Evolutionary conservation across 306 rosid species (phyloP).

Genomic region (Pyrus betulifolia): DNA sequence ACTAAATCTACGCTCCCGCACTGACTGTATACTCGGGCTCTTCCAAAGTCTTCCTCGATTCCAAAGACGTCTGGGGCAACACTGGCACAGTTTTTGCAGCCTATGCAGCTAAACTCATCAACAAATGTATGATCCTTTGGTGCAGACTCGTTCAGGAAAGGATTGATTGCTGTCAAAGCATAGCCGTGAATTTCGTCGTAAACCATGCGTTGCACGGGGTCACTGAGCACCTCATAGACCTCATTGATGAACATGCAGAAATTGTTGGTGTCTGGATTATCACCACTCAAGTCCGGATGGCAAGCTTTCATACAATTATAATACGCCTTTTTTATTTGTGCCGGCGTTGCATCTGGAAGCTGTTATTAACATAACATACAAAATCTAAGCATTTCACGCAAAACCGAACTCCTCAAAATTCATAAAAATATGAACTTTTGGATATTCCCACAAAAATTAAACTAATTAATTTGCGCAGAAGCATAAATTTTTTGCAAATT

Average conservation of each 20-base stretch:
- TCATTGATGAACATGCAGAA: constrained; percentile 91
- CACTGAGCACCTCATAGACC: constrained; percentile 85
- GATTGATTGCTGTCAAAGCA: constrained; percentile 78
- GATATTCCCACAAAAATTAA: not conserved
- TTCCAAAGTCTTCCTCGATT: constrained; percentile 88
- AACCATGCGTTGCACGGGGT: constrained; percentile 88
- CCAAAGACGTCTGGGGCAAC: constrained; percentile 63
- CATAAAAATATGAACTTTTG: not conserved
- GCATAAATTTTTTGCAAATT: not conserved
- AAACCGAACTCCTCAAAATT: not conserved
- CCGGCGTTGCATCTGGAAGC: constrained; percentile 91
- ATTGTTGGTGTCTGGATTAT: constrained; percentile 68
- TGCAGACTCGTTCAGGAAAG: constrained; percentile 61
- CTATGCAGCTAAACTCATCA: constrained; percentile 94
- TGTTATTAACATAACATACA: constrained; percentile 18
- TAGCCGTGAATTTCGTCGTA: constrained; percentile 94
- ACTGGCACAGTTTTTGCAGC: constrained; percentile 93
- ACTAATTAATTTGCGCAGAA: not conserved
- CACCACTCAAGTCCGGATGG: constrained; percentile 92
- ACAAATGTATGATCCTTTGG: constrained; percentile 76
- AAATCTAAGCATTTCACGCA: not conserved
- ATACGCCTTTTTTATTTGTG: constrained; percentile 78
- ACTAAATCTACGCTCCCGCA: constrained; percentile 44
- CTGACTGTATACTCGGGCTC: constrained; percentile 80
- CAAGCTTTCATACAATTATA: constrained; percentile 95